Evolutionary conservation across 2,329 filamentous ascomycete genomes (phyloP), one percentile per base, ranked within the genome.

Genomic region (Aspergillus ibericus): DNA sequence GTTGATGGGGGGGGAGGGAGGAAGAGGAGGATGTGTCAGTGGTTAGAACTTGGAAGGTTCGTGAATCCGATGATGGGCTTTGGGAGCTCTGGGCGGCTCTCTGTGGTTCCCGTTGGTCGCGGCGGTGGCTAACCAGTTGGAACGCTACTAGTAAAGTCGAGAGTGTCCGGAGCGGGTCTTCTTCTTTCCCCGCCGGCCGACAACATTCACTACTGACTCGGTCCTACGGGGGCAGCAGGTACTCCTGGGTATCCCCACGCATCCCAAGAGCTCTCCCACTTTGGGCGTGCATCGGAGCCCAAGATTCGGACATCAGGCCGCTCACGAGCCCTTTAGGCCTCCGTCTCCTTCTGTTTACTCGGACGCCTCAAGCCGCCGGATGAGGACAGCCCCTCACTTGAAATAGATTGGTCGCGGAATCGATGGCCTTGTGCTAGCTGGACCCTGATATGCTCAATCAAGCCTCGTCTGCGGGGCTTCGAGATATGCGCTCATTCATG

Each of bases 141-240:
- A n/a, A n/a, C n/a, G n/a, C n/a, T 40, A 18, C 36, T 40, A 40
- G 16, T 20, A 20, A 4, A 16, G 22, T 25, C 22, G 15, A 15
- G 53, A 56, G 44, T 32, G 51, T 48, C 63, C 62, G 62, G 66
- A 66, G 63, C 63, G 60, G 61, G 61, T 63, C 61, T 64, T 66
- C 56, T 67, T 57, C 49, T 51, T 57, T 62, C 64, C 65, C 63
- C 55, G 58, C 62, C 60, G 59, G 60, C 58, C 47, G 59, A 54
- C 35, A 49, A 32, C 36, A 59, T 13, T 49, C 22, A 9, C 20
- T 32, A 18, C 9, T n/a, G 36, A 40, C 25, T 36, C 20, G 10
- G 18, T 42, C 9, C 38, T 40, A 40, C 38, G 38, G 16, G 12
- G n/a, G 16, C 5, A 20, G 5, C n/a, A 51, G n/a, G 34, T 36